Evolutionary conservation across 768 basidiomycete genomes (phyloP).

Genomic region (Mycena kentingensis): DNA sequence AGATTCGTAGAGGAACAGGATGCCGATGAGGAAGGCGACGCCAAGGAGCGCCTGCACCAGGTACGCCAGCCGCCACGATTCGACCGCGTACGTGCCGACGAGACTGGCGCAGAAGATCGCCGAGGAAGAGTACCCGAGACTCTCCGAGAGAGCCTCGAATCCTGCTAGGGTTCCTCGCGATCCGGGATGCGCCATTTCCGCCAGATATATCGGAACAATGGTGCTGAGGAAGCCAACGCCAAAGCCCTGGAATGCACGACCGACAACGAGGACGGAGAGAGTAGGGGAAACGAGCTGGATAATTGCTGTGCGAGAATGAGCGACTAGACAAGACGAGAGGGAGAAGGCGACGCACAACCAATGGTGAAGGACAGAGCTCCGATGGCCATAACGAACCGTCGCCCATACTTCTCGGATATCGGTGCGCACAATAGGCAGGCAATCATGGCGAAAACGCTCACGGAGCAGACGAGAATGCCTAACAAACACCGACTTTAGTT

Average conservation of each 20-base stretch:
- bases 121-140: slow-evolving; percentile 50
- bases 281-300: slow-evolving; percentile 53
- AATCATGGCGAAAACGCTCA: too few relatives aligned
- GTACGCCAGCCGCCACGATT: slow-evolving; percentile 60
- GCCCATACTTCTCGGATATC: too few relatives aligned
- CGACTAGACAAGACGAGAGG: too few relatives aligned
- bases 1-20: slow-evolving; percentile 52
- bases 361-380: too few relatives aligned
- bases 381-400: too few relatives aligned
- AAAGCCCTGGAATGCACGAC: slow-evolving; percentile 49
- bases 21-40: slow-evolving; percentile 46
- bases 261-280: slow-evolving; percentile 40
- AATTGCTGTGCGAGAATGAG: too few relatives aligned
- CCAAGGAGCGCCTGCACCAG: slow-evolving; percentile 55
- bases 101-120: slow-evolving; percentile 52
- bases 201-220: slow-evolving; percentile 52
- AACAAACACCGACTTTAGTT: too few relatives aligned
- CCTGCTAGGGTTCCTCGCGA: slow-evolving; percentile 55
- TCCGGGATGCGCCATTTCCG: slow-evolving; percentile 48
- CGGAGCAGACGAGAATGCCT: too few relatives aligned
- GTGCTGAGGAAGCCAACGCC: slow-evolving; percentile 54
- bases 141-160: slow-evolving; percentile 56
- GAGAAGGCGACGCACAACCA: too few relatives aligned
- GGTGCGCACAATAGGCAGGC: too few relatives aligned
- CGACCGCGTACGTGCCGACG: slow-evolving; percentile 44